A percentile compares a stretch with the other conserved stretches of the same genome.
These are phyloP conservation scores for Fraxinus sp. DNA, from an alignment of 305 asterid species.

Conservation along the genomic window DNA sequence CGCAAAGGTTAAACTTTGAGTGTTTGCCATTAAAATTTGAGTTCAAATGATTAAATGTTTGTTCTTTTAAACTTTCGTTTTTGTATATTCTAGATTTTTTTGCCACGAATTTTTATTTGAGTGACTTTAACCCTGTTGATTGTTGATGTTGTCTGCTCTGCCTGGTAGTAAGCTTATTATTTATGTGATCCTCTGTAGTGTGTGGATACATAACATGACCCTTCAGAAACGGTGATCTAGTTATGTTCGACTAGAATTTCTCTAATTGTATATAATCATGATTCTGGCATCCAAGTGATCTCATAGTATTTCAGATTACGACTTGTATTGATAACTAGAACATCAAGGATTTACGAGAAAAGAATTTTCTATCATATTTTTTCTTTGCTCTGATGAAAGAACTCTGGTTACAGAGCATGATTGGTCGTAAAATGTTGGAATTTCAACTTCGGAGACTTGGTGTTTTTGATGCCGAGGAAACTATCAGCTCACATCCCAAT, in stretches of 20 bases:
- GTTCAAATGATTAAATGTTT: background rate
- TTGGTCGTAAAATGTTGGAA: slow-evolving; percentile 94
- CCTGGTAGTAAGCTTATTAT: background rate
- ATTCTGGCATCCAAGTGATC: background rate
- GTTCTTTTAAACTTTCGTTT: background rate
- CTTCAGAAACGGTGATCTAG: background rate
- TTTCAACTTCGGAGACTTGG: slow-evolving; percentile 94
- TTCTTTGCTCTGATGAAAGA: slow-evolving; percentile 9
- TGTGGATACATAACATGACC: background rate
- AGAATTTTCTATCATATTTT: slow-evolving; percentile 8
- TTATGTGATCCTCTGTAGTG: background rate
- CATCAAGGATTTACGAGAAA: background rate
- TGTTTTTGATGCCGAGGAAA: slow-evolving; percentile 81
- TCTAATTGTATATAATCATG: background rate
- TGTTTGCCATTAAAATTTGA: background rate
- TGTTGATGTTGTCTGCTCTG: background rate
- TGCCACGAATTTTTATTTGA: background rate
- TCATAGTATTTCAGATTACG: background rate
- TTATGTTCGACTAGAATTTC: background rate
- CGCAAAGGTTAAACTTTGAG: background rate
- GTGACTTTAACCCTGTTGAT: background rate
- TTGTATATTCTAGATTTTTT: background rate
- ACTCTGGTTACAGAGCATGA: slow-evolving; percentile 73
- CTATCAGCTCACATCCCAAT: slow-evolving; percentile 75
- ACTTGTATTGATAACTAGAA: background rate